Base-by-base conservation (phyloP, 108 stramenopile genomes). In the Skeletonema grethae region DNA sequence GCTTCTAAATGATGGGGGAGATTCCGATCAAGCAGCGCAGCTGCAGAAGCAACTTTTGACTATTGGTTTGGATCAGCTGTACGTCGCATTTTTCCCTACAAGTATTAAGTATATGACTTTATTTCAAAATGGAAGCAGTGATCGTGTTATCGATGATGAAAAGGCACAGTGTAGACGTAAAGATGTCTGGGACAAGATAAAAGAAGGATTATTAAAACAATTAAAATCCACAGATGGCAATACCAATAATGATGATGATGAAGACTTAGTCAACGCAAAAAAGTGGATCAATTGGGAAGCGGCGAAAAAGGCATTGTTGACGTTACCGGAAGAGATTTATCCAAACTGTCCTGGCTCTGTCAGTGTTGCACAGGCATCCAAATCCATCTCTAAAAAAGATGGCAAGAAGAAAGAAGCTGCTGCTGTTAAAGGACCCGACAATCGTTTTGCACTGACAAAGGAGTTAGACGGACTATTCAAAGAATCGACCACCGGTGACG, bases 11-110 rank as follows among this genome's bases (percentile, higher is more conserved):
- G 35, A 67, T 5, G 29, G 39, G 16, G 30, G 61, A 2, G 22
- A 53, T 56, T 22, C 63, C 32, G 29, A 41, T 12, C n/a, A 57
- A 31, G 11, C 8, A 11, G 24, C 53, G 15, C 57, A 70, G 45
- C 73, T 83, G n/a, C 39, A 78, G 69, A 39, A 58, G 57, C 70
- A 88, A 63, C 70, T 93, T 1, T 75, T 79, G 15, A 57, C 74
- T 65, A 82, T 90, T 50, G 86, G 81, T 31, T 63, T 91, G 80
- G 90, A 94, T 80, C 80, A 90, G 73, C 78, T 90, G 13, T 94
- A 94, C 55, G 87, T 92, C 9, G 90, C 89, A 3, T 88, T 89
- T 67, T 88, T 78, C 69, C 90, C 93, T 1, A 67, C 82, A 15
- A 82, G 87, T 65, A 78, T 72, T 68, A 92, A 83, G 55, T 94